Base-by-base conservation (phyloP, 768 basidiomycete genomes). In the Tulasnella sp. region DNA sequence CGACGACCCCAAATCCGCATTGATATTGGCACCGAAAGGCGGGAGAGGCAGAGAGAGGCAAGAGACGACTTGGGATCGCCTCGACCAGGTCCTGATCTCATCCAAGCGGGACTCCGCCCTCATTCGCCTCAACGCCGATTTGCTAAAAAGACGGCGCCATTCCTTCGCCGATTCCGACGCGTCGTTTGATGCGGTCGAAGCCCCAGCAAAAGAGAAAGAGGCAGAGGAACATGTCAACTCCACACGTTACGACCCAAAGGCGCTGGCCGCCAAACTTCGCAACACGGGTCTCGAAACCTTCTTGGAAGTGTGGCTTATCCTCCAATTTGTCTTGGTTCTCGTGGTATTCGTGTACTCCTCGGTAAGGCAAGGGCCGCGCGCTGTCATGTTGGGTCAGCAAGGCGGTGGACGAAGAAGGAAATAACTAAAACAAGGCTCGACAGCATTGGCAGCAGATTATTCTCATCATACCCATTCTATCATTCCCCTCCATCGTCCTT, bases 291-390 rank as follows among this genome's bases (percentile, higher is more conserved):
- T 79, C 19, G 52, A 81, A 24, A 77, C 92, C 74, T 84, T 94
- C 81, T 82, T 95, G 74, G 92, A 94, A 85, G 84, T 93, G 31
- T 95, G 94, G 94, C 84, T 95, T 81, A 94, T 94, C 93, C 84
- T 94, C 80, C 94, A 96, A 84, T 94, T 95, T 83, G 86, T 84
- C 10, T 87, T 94, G 80, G 90, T 96, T 81, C 88, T 95, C 42
- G 77, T 91, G 58, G 91, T 94, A 76, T 95, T 95, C 84, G 84
- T 96, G 77, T 94, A 90, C 88, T 90, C 92, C 44, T 93, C 94
- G 91, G 93, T 93, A 79, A 90, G 87, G 85, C 88, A 90, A 27
- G 94, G 94, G 3, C 94, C 94, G 8, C 91, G 91, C 85, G 88
- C 88, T 76, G 89, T 95, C 40, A 83, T 81, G 76, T 52, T 77